Percentiles rank a stretch among this genome's conserved stretches.
These are phyloP conservation scores for Chamaecrista fasciculata DNA, from an alignment of 306 rosid species.

Conservation along the genomic window DNA sequence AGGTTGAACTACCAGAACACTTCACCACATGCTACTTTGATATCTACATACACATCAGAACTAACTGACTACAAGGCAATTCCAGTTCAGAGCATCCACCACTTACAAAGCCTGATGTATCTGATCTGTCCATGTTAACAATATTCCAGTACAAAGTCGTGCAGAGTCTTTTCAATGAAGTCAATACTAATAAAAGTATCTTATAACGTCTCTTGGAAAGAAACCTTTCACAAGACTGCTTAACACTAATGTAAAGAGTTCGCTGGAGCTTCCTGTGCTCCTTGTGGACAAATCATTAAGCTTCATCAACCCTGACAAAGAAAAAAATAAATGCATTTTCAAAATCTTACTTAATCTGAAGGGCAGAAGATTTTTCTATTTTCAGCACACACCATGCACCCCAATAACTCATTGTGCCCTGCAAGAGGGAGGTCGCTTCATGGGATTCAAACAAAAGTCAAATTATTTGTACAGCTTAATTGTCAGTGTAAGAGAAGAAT, in stretches of 20 bases:
- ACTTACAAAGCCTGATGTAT: constrained; percentile 92
- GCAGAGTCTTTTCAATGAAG: constrained; percentile 31
- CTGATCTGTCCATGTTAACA: constrained; percentile 74
- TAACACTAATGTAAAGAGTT: constrained; percentile 40
- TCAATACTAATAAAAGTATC: constrained; percentile 44
- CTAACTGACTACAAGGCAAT: constrained; percentile 33
- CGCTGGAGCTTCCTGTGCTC: constrained; percentile 76
- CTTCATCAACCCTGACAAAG: constrained; percentile 62
- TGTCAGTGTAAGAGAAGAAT: background rate
- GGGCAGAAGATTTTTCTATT: background rate
- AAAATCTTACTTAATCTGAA: background rate
- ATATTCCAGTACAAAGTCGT: constrained; percentile 24
- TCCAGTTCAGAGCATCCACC: constrained; percentile 53
- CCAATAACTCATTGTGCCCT: background rate
- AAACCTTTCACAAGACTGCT: constrained; percentile 68
- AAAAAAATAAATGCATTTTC: constrained; percentile 1
- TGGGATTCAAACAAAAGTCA: background rate
- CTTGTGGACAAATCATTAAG: constrained; percentile 45
- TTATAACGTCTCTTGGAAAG: constrained; percentile 88
- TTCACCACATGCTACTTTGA: constrained; percentile 39
- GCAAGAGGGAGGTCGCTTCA: background rate
- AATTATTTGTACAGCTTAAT: background rate
- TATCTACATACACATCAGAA: constrained; percentile 34
- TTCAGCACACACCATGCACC: background rate
- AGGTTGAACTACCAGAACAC: constrained; percentile 43